A percentile compares a stretch with the other conserved stretches of the same genome.
Conservation (phyloP, 768 basidiomycete species). For the Boletus sp. region DNA sequence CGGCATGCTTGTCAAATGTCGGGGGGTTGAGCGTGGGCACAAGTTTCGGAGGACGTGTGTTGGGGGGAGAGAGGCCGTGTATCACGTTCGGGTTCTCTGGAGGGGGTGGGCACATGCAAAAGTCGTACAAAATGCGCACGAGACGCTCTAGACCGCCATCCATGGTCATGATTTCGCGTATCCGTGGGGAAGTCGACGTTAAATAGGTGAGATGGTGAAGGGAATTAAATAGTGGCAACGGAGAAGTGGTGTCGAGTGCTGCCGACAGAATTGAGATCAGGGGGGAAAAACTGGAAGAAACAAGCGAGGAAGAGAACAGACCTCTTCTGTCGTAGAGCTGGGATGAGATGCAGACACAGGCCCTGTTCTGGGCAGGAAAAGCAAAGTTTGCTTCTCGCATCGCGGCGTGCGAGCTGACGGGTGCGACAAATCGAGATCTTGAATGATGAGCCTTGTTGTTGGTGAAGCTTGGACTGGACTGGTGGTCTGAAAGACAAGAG, state of each 20-base stretch:
- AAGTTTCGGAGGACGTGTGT: constrained; percentile 51
- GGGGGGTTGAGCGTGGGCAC: constrained; percentile 63
- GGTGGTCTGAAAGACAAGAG: background rate
- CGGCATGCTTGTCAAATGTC: constrained; percentile 76
- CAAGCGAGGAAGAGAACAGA: constrained; percentile 35
- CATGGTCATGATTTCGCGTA: constrained; percentile 97
- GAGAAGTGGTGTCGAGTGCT: constrained; percentile 54
- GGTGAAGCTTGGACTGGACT: background rate
- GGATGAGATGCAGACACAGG: constrained; percentile 90
- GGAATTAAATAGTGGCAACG: constrained; percentile 83
- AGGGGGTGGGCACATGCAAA: constrained; percentile 78
- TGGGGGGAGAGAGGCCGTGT: constrained; percentile 74
- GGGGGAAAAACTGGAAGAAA: background rate
- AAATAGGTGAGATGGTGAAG: constrained; percentile 94
- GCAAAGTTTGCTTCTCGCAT: constrained; percentile 97
- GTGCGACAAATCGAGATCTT: constrained; percentile 18
- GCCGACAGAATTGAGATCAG: constrained; percentile 7
- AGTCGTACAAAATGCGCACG: constrained; percentile 86
- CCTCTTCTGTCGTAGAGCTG: constrained; percentile 94
- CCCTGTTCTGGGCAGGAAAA: constrained; percentile 92
- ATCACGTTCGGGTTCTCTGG: constrained; percentile 74
- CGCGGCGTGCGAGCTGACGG: constrained; percentile 19
- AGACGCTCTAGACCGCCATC: constrained; percentile 97
- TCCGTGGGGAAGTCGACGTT: constrained; percentile 94
- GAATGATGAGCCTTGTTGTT: constrained; percentile 1